phyloP scores from a whole-genome alignment of 306 rosid genomes.

The Cicer pinnatifidum region DNA sequence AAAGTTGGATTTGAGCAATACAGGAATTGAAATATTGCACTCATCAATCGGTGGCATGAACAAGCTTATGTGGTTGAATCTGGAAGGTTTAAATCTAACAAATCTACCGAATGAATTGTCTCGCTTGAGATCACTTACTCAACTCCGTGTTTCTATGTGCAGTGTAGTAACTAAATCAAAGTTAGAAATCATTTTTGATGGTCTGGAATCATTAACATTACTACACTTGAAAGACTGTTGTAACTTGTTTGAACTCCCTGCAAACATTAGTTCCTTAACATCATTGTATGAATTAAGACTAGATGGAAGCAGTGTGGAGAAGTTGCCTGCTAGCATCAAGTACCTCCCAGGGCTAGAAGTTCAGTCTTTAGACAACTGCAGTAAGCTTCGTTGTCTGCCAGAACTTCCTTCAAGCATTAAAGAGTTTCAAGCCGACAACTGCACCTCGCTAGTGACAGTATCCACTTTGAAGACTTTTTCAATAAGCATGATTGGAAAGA shows the following conservation, averaged over 20 bases:
- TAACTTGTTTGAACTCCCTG: slow-evolving; percentile 35
- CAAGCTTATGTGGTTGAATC: background rate
- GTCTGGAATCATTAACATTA: background rate
- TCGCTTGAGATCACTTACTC: background rate
- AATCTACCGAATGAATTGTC: slow-evolving; percentile 21
- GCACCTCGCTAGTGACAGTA: slow-evolving; percentile 36
- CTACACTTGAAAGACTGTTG: background rate
- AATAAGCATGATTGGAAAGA: background rate
- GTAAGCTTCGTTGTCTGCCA: slow-evolving; percentile 34
- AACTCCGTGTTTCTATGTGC: background rate
- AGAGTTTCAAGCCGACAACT: slow-evolving; percentile 35
- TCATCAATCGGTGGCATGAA: slow-evolving; percentile 12
- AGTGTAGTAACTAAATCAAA: background rate
- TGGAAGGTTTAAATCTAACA: slow-evolving; percentile 1
- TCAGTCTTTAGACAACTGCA: background rate
- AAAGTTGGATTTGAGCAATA: background rate
- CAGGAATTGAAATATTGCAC: slow-evolving; percentile 8
- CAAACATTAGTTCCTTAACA: slow-evolving; percentile 30
- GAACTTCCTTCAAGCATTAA: slow-evolving; percentile 40
- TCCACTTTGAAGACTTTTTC: background rate
- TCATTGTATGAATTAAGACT: background rate
- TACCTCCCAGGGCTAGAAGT: background rate
- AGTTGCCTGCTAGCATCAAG: slow-evolving; percentile 34
- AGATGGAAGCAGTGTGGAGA: slow-evolving; percentile 37
- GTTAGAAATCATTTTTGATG: slow-evolving; percentile 1